phyloP scores from a whole-genome alignment of 1,139 yeast genomes.

The Spencermartinsiella ligniputridi region DNA sequence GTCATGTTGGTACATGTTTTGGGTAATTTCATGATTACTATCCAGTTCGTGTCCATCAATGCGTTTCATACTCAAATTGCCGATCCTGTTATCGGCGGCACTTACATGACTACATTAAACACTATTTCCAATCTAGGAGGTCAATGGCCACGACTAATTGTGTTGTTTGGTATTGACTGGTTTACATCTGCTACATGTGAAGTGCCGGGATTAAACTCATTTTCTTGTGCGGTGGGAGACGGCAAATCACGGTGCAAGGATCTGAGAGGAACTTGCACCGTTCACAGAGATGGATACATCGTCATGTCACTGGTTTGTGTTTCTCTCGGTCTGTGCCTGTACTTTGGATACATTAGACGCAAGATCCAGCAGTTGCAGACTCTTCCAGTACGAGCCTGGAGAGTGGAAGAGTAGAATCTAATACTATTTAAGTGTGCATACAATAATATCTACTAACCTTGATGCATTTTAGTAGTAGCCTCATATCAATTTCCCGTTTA shows the following conservation, averaged over 20 bases:
- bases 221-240: conserved; percentile 40
- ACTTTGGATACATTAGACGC: conserved; percentile 59
- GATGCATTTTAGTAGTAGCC: no score
- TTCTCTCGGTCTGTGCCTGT: conserved; percentile 58
- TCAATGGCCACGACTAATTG: conserved; percentile 88
- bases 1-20: conserved; percentile 78
- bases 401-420: conserved; percentile 37
- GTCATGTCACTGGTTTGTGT: conserved; percentile 72
- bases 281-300: conserved; percentile 77
- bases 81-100: conserved; percentile 94
- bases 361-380: conserved; percentile 57
- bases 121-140: conserved; percentile 94
- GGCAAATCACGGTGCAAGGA: conserved; percentile 48
- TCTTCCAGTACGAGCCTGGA: conserved; percentile 65
- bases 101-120: conserved; percentile 94
- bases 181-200: conserved; percentile 64
- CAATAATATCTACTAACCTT: no score
- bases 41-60: conserved; percentile 89
- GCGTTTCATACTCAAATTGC: conserved; percentile 96
- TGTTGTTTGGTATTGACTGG: conserved; percentile 72
- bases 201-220: conserved; percentile 27
- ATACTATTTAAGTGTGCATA: no score
- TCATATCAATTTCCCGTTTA: no score
- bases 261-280: conserved; percentile 52
- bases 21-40: conserved; percentile 89